These are phyloP conservation scores for Starmerella stigmatis DNA, from an alignment of 805 yeast species.

Conservation along the genomic window DNA sequence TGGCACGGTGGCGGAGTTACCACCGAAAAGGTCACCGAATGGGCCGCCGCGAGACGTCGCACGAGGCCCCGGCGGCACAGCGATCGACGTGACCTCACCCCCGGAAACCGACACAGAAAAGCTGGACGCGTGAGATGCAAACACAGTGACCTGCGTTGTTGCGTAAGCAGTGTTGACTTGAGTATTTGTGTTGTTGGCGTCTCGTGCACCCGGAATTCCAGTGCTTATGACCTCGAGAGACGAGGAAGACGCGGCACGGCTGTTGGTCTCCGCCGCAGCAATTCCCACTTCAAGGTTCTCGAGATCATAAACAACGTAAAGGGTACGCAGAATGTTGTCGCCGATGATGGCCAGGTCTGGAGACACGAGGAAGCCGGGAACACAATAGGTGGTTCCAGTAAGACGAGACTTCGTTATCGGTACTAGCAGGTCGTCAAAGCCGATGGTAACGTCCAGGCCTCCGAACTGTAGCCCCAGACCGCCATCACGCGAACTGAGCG, in stretches of 20 bases:
- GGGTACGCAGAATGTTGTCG: constrained; percentile 44
- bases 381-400: neutral
- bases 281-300: constrained; percentile 46
- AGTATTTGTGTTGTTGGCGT: neutral
- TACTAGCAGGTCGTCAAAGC: constrained; percentile 16
- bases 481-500: neutral
- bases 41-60: too few species aligned
- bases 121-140: too few species aligned
- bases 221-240: constrained; percentile 1
- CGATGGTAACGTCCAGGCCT: constrained; percentile 16
- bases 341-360: constrained; percentile 36
- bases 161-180: neutral
- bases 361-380: constrained; percentile 6
- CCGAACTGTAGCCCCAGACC: constrained; percentile 12
- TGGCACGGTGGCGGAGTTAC: neutral
- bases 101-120: too few species aligned
- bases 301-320: constrained; percentile 49
- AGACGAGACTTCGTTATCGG: neutral
- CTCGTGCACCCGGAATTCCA: neutral
- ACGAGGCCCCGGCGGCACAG: too few species aligned
- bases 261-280: constrained; percentile 29
- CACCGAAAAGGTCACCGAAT: neutral
- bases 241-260: neutral
- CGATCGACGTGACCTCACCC: neutral
- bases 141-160: neutral